A percentile compares a stretch with the other conserved stretches of the same genome.
Conservation (phyloP, 441 rosid species). For the Pelargonium fulgidum region DNA sequence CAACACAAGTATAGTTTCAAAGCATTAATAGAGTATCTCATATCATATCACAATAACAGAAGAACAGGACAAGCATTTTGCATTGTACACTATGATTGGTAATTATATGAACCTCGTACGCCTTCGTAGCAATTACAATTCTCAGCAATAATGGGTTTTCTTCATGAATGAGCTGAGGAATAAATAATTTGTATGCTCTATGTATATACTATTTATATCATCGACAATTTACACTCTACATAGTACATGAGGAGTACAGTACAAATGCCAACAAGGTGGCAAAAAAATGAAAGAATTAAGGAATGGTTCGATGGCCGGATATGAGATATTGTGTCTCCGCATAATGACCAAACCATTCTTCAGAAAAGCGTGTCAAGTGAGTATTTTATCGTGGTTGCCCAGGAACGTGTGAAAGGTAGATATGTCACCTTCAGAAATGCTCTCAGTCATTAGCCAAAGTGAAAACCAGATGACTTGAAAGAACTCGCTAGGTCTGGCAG, state of each 20-base stretch:
- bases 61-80: neutral
- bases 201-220: constrained; percentile 17
- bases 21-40: neutral
- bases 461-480: constrained; percentile 67
- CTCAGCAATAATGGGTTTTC: neutral
- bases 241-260: constrained; percentile 9
- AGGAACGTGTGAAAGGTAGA: constrained; percentile 10
- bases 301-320: too few relatives aligned
- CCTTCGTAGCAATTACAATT: neutral
- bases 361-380: constrained; percentile 6
- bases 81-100: neutral
- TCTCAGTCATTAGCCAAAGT: constrained; percentile 48
- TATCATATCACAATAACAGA: neutral
- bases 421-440: constrained; percentile 14
- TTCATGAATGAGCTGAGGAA: neutral
- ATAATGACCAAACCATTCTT: constrained; percentile 15
- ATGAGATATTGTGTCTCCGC: constrained; percentile 18
- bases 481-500: constrained; percentile 64
- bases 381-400: constrained; percentile 9
- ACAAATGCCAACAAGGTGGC: constrained; percentile 25
- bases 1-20: too few relatives aligned
- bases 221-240: constrained; percentile 29
- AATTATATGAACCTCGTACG: neutral
- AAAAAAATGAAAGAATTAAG: constrained; percentile 39
- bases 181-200: neutral